Evolutionary conservation across 352 stramenopile genomes (phyloP), one percentile per base, ranked within the genome.

Genomic region (Plasmopara muralis): DNA sequence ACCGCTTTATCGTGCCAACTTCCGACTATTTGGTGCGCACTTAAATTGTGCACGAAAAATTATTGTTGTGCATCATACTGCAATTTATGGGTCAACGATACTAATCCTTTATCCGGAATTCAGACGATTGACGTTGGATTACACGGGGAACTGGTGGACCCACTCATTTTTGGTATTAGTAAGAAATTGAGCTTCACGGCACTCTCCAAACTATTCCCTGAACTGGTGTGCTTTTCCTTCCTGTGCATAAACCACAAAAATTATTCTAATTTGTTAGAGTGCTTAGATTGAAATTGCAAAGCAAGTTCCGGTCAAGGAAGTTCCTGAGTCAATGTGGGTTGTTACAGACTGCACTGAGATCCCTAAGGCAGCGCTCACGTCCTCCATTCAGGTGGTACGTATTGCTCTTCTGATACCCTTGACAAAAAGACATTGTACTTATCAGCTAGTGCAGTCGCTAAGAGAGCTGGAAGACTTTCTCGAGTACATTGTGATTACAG

Each of bases 401-500:
- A 39, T 39, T 56, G 40, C 14, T 46, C 40, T 6, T 53, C 9
- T 49, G 9, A 15, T 9, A 31, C 0, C 14, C 30, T 8, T 53
- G 14, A 5, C 8, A 39, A 47, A n/a, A 34, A 33, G 30, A 48
- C 25, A 25, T 9, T 15, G 20, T 25, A 18, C 13, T 48, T 12
- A 43, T 18, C 28, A 34, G 30, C 25, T 49, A 1, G n/a, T 56
- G 4, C 41, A 90, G 80, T 72, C 72, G 16, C 53, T 91, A 18
- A 74, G 68, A 39, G 74, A 84, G 0, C 46, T 91, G 13, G 77
- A 87, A 51, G 66, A 82, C 20, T 81, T 85, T 46, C 55, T 89
- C 7, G 77, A 87, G 42, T 87, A 77, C 64, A 68, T 87, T 33
- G 71, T 91, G 28, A 82, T 91, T 57, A 91, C 75, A 8, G 80